Evolutionary conservation across 768 basidiomycete species (phyloP).

Genomic region (Amanita thiersii): DNA sequence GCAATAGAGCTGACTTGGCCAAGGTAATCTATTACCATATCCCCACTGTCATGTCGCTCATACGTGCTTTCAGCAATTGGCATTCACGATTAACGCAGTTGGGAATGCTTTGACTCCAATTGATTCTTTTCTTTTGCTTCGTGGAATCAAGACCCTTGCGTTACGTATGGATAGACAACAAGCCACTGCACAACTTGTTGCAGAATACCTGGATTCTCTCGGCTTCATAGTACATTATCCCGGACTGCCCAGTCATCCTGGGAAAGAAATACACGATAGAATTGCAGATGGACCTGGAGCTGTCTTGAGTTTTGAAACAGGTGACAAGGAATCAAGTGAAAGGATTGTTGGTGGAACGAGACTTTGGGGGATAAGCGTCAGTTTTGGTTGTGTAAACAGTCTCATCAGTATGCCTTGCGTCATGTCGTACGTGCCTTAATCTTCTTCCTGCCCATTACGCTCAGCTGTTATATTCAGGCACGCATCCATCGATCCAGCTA

Average conservation of each 20-base stretch:
- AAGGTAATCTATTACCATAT: constrained; percentile 41
- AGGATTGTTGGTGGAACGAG: constrained; percentile 87
- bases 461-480: constrained; percentile 46
- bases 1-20: constrained; percentile 85
- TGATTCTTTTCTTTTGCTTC: constrained; percentile 91
- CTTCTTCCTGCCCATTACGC: constrained; percentile 10
- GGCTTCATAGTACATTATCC: constrained; percentile 94
- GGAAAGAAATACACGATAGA: constrained; percentile 80
- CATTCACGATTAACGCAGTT: constrained; percentile 86
- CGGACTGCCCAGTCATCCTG: constrained; percentile 75
- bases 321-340: constrained; percentile 84
- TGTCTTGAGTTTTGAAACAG: constrained; percentile 92
- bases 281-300: constrained; percentile 91
- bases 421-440: constrained; percentile 80
- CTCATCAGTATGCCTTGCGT: constrained; percentile 98
- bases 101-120: constrained; percentile 94
- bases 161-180: constrained; percentile 96
- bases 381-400: constrained; percentile 97
- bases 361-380: constrained; percentile 96
- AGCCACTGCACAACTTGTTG: constrained; percentile 71
- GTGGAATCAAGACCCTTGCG: constrained; percentile 93
- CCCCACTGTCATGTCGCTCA: constrained; percentile 7
- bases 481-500: constrained; percentile 93
- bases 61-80: constrained; percentile 54
- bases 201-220: constrained; percentile 73